Base-by-base conservation (phyloP, 108 stramenopile genomes). In the Ochromonas danica region DNA sequence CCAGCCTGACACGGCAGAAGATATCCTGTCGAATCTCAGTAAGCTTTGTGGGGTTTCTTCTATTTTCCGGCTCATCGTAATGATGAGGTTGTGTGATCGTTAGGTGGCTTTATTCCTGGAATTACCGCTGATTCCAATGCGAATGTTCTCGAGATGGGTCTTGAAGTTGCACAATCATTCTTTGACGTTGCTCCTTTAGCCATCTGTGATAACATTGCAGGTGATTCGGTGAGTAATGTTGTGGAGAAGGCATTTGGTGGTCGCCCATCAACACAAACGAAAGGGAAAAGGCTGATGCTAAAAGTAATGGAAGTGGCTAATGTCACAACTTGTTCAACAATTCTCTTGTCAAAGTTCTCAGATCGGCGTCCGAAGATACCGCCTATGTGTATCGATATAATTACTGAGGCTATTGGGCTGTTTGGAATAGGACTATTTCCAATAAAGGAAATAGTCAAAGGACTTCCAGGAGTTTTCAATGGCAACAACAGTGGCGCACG, bases 301-400 rank as follows among this genome's bases (percentile, higher is more conserved):
- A 75, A 75, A 60, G 22, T 75, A 6, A 75, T 75, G 3, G 72
- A 75, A 41, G 25, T 75, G 3, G 31, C 3, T 60, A 33, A 75
- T 27, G 14, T 33, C 36, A 33, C 72, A 14, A 6, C 6, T 30
- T 75, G 31, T 42, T 30, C 31, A 27, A 41, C 45, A 42, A 36
- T 36, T 6, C 35, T 75, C 27, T 10, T 75, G 27, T 27, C 25
- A 42, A 45, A 60, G 51, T 33, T 75, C 25, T 39, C 40, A 14
- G 72, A 75, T 41, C 6, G 38, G 72, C 17, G 31, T 10, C 40
- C 40, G 38, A 75, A 75, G 72, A 75, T 75, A 14, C 72, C 72
- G 14, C 45, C 45, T 14, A 27, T 42, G 3, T 75, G 72, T 75
- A 17, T 75, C 22, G 51, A 60, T 6, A 39, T 36, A 57, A 75